Conservation (phyloP, 108 stramenopile species). For the Schizochytrium sp. region DNA sequence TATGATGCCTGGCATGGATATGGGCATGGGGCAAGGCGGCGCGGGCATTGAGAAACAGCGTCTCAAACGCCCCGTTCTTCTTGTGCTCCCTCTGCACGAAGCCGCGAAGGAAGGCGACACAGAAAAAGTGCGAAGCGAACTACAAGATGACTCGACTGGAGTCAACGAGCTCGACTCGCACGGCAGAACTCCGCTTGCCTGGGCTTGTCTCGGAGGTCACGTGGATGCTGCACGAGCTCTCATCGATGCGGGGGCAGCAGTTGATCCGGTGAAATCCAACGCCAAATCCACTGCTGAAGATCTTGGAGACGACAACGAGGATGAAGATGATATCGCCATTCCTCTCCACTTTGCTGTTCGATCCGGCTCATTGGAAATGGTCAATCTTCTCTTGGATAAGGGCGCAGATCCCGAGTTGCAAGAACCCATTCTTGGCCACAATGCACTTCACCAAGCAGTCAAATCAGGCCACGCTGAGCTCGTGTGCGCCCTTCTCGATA, state of each 20-base stretch:
- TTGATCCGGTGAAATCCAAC: not conserved
- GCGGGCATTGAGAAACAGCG: not conserved
- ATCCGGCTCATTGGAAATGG: not conserved
- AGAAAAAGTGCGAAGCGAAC: not conserved
- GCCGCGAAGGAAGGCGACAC: not conserved
- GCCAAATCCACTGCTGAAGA: not conserved
- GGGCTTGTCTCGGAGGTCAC: not conserved
- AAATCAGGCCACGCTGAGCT: not conserved
- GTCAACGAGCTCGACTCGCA: not conserved
- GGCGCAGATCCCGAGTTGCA: not conserved
- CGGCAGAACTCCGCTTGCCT: not conserved
- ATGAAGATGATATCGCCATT: not conserved
- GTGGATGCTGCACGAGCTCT: not conserved
- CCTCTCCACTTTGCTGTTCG: not conserved
- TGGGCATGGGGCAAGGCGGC: not conserved
- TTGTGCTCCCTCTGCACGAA: not conserved
- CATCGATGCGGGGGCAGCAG: not conserved
- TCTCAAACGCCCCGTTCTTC: not conserved
- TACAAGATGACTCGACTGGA: not conserved
- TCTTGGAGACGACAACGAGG: not conserved
- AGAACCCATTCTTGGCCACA: conserved; percentile 14
- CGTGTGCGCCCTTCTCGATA: not conserved
- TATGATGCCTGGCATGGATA: not conserved
- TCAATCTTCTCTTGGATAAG: not conserved
- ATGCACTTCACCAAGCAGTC: not conserved